Conservation (phyloP, 345 rosid genomes). For the Hibiscus syriacus region DNA sequence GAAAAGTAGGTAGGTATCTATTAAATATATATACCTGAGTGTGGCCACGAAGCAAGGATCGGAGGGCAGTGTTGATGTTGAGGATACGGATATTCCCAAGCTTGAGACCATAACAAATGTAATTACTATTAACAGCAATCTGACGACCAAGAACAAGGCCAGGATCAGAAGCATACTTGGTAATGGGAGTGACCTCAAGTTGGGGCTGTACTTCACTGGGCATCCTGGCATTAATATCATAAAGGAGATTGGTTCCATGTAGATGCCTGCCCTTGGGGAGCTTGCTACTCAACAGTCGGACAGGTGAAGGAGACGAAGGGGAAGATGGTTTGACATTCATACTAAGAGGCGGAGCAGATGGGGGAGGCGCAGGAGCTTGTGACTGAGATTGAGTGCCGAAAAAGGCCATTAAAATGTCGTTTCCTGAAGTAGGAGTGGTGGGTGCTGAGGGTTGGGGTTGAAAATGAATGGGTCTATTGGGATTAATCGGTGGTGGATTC, state of each 20-base stretch:
- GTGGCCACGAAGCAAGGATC: slow-evolving; percentile 72
- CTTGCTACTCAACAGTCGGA: slow-evolving; percentile 48
- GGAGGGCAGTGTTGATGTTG: slow-evolving; percentile 61
- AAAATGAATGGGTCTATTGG: slow-evolving; percentile 8
- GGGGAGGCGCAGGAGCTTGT: slow-evolving; percentile 9
- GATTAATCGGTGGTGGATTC: background rate
- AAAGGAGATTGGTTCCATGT: slow-evolving; percentile 35
- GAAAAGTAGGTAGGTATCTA: background rate
- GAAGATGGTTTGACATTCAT: slow-evolving; percentile 1
- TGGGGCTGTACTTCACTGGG: slow-evolving; percentile 67
- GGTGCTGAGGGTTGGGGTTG: slow-evolving; percentile 4
- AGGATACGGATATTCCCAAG: slow-evolving; percentile 68
- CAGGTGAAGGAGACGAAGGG: slow-evolving; percentile 18
- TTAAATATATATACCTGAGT: slow-evolving; percentile 41
- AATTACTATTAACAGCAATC: slow-evolving; percentile 66
- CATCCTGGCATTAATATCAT: slow-evolving; percentile 51
- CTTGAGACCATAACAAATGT: slow-evolving; percentile 77
- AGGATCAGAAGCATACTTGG: slow-evolving; percentile 67
- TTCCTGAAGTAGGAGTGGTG: slow-evolving; percentile 11
- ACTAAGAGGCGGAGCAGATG: slow-evolving; percentile 8
- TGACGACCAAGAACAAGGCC: slow-evolving; percentile 64
- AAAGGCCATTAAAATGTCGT: slow-evolving; percentile 13
- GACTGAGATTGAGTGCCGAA: slow-evolving; percentile 14
- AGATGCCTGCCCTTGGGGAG: slow-evolving; percentile 54
- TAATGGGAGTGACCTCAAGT: slow-evolving; percentile 70